These are phyloP conservation scores for Seminavis robusta DNA, from an alignment of 108 stramenopile genomes.

Conservation along the genomic window DNA sequence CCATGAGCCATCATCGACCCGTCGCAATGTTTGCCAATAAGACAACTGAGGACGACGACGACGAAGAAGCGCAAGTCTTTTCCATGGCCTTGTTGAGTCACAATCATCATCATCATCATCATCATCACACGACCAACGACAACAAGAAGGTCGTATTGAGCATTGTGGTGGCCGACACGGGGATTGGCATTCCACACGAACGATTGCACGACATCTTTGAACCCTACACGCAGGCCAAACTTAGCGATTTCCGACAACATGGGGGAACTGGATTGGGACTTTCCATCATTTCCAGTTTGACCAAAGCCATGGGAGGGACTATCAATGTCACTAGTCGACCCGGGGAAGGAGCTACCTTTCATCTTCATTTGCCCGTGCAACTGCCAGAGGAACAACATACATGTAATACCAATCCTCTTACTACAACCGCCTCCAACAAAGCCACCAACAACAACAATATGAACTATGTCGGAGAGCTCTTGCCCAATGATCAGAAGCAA, in stretches of 20 bases:
- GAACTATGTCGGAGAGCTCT: neutral
- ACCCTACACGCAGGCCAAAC: constrained; percentile 23
- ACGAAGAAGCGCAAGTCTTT: too few relatives aligned
- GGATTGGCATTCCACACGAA: constrained; percentile 25
- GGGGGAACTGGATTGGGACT: constrained; percentile 32
- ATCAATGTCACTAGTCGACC: constrained; percentile 5
- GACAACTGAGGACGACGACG: too few relatives aligned
- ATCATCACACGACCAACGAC: too few relatives aligned
- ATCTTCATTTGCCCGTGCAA: constrained; percentile 1
- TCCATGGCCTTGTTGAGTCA: too few relatives aligned
- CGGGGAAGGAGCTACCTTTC: constrained; percentile 4
- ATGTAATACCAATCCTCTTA: too few relatives aligned
- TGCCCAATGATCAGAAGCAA: too few relatives aligned
- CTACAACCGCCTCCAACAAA: too few relatives aligned
- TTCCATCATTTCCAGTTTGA: constrained; percentile 13
- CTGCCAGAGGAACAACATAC: neutral
- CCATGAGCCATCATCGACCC: too few relatives aligned
- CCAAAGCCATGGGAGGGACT: constrained; percentile 23
- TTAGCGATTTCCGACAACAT: constrained; percentile 27
- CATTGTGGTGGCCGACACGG: constrained; percentile 4
- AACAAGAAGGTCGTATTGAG: too few relatives aligned
- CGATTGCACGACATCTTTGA: constrained; percentile 26
- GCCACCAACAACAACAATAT: neutral
- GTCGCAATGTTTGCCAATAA: too few relatives aligned
- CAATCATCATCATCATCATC: too few relatives aligned